These are phyloP conservation scores for Cladosporium sphaerospermum DNA, from an alignment of 2,329 filamentous ascomycete species.

Conservation along the genomic window DNA sequence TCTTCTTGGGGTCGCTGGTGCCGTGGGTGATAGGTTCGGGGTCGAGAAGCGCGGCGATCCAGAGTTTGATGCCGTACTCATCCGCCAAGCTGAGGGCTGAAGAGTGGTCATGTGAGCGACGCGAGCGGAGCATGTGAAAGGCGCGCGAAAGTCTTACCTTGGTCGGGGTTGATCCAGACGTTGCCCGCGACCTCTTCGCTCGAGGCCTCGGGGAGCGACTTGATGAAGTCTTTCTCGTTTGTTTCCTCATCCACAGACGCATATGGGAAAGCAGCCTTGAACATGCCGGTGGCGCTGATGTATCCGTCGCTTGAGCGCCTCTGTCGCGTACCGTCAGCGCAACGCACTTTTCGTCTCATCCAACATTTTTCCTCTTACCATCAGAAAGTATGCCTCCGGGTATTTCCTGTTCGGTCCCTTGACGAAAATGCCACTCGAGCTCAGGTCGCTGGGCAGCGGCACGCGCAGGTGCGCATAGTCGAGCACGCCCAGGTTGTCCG, in stretches of 20 bases:
- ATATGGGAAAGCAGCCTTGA: constrained; percentile 81
- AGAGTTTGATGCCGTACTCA: constrained; percentile 78
- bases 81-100: constrained; percentile 72
- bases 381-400: constrained; percentile 92
- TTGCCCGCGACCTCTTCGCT: constrained; percentile 92
- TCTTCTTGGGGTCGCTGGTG: constrained; percentile 55
- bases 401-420: constrained; percentile 54
- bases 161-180: constrained; percentile 83
- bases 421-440: constrained; percentile 84
- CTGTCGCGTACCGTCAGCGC: constrained; percentile 34
- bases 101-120: constrained; percentile 12
- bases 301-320: constrained; percentile 78
- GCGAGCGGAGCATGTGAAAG: constrained; percentile 8
- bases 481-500: constrained; percentile 71
- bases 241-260: constrained; percentile 63
- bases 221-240: constrained; percentile 74
- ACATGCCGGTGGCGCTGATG: constrained; percentile 84
- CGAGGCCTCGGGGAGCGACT: constrained; percentile 72
- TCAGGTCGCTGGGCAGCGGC: constrained; percentile 83
- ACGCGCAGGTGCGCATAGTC: constrained; percentile 95
- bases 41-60: constrained; percentile 90
- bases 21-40: constrained; percentile 68
- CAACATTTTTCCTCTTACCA: constrained; percentile 49
- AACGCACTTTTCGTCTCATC: neutral
- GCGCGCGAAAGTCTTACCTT: constrained; percentile 43